A percentile compares a stretch with the other conserved stretches of the same genome.
phyloP scores from a whole-genome alignment of 768 basidiomycete species.

The Lentinula boryana region DNA sequence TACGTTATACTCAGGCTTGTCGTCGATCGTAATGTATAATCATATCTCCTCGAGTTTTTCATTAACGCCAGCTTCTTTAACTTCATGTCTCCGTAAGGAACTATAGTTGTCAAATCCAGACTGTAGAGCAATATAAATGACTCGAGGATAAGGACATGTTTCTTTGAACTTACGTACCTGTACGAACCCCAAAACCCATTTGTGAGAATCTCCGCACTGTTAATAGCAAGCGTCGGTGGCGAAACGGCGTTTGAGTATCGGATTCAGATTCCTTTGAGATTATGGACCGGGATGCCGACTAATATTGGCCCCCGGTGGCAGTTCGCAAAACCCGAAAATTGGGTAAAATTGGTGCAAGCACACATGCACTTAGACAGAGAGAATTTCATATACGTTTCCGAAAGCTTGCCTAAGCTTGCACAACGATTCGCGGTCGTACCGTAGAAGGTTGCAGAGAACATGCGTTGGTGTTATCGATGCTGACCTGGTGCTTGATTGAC shows the following conservation, averaged over 20 bases:
- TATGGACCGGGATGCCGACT: too few relatives aligned
- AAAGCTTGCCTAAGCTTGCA: not conserved
- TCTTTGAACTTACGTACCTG: not conserved
- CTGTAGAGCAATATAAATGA: not conserved
- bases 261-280: constrained; percentile 22
- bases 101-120: not conserved
- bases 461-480: too few relatives aligned
- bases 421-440: not conserved
- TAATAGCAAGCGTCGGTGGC: constrained; percentile 42
- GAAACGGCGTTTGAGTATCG: constrained; percentile 32
- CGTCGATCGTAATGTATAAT: not conserved
- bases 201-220: not conserved
- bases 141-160: not conserved
- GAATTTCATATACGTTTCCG: too few relatives aligned
- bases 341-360: not conserved
- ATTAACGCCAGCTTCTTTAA: not conserved
- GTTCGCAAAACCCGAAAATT: too few relatives aligned
- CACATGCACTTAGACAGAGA: not conserved
- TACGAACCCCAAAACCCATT: not conserved
- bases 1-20: not conserved
- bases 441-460: not conserved
- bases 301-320: too few relatives aligned
- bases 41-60: constrained; percentile 2
- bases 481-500: not conserved
- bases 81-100: not conserved